These are phyloP conservation scores for Vitis hybrid DNA, from an alignment of 177 flowering plant species.

Conservation along the genomic window DNA sequence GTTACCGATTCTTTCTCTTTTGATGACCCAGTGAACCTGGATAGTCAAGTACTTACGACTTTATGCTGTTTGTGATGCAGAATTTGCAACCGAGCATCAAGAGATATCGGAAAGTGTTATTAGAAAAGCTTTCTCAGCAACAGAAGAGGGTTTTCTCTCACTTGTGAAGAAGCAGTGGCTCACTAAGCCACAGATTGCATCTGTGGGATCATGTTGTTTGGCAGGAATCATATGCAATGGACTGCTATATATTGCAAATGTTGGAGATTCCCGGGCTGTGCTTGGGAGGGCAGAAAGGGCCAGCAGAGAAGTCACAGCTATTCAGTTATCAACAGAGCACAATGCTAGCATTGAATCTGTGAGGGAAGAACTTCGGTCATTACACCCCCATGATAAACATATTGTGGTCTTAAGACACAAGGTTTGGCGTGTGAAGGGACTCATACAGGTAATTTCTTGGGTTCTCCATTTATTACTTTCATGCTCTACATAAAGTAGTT, in stretches of 20 bases:
- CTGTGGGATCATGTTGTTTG: slow-evolving; percentile 86
- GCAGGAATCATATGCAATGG: slow-evolving; percentile 75
- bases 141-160: slow-evolving; percentile 73
- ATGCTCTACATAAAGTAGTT: neutral
- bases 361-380: slow-evolving; percentile 59
- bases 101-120: slow-evolving; percentile 66
- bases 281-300: slow-evolving; percentile 56
- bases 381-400: slow-evolving; percentile 80
- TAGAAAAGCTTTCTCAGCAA: slow-evolving; percentile 63
- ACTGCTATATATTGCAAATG: slow-evolving; percentile 67
- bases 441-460: slow-evolving; percentile 66
- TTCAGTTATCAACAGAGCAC: slow-evolving; percentile 82
- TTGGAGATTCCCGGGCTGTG: slow-evolving; percentile 86
- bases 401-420: slow-evolving; percentile 73
- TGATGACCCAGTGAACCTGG: no score
- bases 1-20: no score
- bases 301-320: slow-evolving; percentile 38
- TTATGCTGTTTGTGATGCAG: slow-evolving; percentile 38
- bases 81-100: slow-evolving; percentile 52
- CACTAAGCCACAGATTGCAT: slow-evolving; percentile 69
- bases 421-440: slow-evolving; percentile 91
- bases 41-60: no score
- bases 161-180: slow-evolving; percentile 73
- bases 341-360: slow-evolving; percentile 70
- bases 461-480: neutral